These are phyloP conservation scores for Rostrohypoxylon terebratum DNA, from an alignment of 495 filamentous ascomycete species.

Conservation along the genomic window DNA sequence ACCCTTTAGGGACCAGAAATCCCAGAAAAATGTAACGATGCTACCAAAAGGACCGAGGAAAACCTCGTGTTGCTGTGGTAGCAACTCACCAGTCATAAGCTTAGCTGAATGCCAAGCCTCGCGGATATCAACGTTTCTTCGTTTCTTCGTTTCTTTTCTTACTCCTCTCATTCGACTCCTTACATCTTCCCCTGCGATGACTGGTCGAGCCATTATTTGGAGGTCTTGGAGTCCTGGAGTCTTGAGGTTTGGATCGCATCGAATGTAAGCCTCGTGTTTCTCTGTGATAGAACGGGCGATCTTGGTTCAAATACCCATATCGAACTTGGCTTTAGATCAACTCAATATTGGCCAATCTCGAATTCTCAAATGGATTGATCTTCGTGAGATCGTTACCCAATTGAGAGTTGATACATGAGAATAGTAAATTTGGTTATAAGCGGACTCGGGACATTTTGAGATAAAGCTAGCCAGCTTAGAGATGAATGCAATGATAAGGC, in stretches of 20 bases:
- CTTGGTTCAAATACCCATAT: background rate
- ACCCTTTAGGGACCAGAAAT: conserved; percentile 24
- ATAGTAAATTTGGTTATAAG: background rate
- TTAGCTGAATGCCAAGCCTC: conserved; percentile 35
- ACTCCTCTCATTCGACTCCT: background rate
- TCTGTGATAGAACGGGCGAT: conserved; percentile 3
- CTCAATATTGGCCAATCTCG: conserved; percentile 1
- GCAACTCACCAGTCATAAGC: conserved; percentile 32
- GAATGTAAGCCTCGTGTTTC: conserved; percentile 1
- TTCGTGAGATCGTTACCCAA: conserved; percentile 11
- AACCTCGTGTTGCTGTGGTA: conserved; percentile 50
- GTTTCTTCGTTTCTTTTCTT: background rate
- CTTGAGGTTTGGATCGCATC: background rate
- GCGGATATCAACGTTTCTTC: conserved; percentile 9
- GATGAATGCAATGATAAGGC: background rate
- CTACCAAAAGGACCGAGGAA: conserved; percentile 47
- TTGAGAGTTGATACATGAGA: background rate
- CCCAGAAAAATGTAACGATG: conserved; percentile 31
- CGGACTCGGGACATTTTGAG: background rate
- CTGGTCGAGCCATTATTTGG: background rate
- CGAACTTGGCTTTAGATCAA: background rate
- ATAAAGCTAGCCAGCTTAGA: background rate
- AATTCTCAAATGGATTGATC: conserved; percentile 5
- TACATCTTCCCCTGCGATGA: background rate
- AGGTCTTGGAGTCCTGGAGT: too few species aligned